Base-by-base conservation (phyloP, 2,329 filamentous ascomycete genomes). In the Gaeumannomyces sp. region DNA sequence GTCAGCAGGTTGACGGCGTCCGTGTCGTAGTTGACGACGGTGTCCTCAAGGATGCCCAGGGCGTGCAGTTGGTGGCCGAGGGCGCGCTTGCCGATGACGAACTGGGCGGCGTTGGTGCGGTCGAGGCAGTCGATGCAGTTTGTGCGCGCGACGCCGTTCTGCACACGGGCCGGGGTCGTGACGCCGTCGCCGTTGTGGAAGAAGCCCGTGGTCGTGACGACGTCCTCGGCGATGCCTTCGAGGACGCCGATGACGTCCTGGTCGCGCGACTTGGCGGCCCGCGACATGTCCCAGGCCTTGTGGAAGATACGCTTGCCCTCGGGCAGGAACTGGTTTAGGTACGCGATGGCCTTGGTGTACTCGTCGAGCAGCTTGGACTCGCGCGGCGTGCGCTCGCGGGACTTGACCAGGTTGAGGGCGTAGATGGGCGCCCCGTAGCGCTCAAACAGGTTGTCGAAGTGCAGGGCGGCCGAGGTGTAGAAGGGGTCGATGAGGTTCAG, bases 101-200 rank as follows among this genome's bases (percentile, higher is more conserved):
- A 99, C 73, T 99, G 95, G 1, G 95, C 95, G 3, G 95, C 95
- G 73, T 99, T 99, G 11, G 95, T 99, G 28, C 95, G 89, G 76
- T 99, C 95, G 1, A 99, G 83, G 72, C 95, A 99, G 76, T 99
- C 95, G 71, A 99, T 98, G 75, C 95, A 99, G 73, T 99, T 99
- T 1, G 95, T 99, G 65, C 95, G 86, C 13, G 92, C 94, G 57
- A 99, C 86, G 13, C 95, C 95, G 69, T 97, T 97, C 74, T 99
- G 95, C 1, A 95, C 86, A 38, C 83, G 85, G 4, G 90, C 81
- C 19, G 61, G 61, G 27, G 84, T 85, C 56, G 86, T 86, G 2
- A 83, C 82, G 45, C 87, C 85, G 68, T 93, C 89, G 8, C 93
- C 95, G 70, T 98, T 98, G 66, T 93, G 93, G 75, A 99, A 99